Conservation (phyloP, 78 protist genomes). For the Protostelium mycophagum region DNA sequence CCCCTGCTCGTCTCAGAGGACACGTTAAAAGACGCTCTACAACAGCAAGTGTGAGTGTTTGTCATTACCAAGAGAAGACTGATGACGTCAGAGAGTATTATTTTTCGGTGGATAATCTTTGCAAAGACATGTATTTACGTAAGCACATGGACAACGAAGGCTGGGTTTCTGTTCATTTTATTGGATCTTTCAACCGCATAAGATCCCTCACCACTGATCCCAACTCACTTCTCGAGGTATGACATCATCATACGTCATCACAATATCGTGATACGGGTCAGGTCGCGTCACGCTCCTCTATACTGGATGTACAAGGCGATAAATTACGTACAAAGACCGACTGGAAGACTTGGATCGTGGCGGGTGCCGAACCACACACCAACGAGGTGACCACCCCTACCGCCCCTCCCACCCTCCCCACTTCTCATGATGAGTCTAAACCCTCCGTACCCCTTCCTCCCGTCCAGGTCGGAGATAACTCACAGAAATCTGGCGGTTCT, state of each 20-base stretch:
- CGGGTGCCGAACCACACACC: background rate
- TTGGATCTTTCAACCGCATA: constrained; percentile 54
- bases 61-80: background rate
- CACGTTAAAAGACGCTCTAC: background rate
- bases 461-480: background rate
- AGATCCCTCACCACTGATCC: constrained; percentile 1
- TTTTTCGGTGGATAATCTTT: constrained; percentile 62
- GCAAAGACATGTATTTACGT: constrained; percentile 58
- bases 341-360: background rate
- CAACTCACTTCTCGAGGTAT: background rate
- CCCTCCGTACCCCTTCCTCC: background rate
- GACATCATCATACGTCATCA: no score
- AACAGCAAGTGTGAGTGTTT: background rate
- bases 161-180: constrained; percentile 40
- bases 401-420: background rate
- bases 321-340: background rate
- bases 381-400: background rate
- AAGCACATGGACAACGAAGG: constrained; percentile 67
- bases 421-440: background rate
- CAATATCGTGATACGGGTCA: no score
- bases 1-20: background rate
- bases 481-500: background rate
- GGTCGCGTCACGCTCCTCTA: background rate
- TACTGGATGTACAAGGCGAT: background rate
- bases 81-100: constrained; percentile 45